phyloP scores from a whole-genome alignment of 768 basidiomycete species.

The Mycena polygramma region DNA sequence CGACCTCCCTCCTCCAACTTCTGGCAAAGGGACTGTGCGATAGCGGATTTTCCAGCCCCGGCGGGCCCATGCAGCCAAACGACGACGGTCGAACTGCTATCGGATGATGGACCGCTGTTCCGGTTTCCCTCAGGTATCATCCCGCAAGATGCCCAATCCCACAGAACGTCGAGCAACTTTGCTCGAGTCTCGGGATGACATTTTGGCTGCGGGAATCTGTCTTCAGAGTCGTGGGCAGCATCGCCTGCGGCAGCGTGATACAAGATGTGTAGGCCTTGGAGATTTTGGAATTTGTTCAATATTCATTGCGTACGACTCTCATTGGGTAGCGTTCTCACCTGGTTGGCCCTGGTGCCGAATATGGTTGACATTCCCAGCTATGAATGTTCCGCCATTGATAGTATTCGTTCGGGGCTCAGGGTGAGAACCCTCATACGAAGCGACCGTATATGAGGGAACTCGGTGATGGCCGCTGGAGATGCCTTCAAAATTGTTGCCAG shows the following conservation, averaged over 20 bases:
- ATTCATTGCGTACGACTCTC: background rate
- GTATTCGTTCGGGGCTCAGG: too few species aligned
- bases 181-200: constrained; percentile 6
- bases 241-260: background rate
- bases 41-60: constrained; percentile 1
- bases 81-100: background rate
- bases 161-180: background rate
- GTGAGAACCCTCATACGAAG: too few species aligned
- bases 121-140: background rate
- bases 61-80: constrained; percentile 3
- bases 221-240: background rate
- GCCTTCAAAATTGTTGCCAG: background rate
- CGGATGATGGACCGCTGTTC: background rate
- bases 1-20: background rate
- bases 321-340: background rate
- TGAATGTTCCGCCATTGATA: background rate
- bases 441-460: too few species aligned
- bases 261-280: background rate
- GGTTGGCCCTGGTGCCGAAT: background rate
- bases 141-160: background rate
- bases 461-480: too few species aligned
- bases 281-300: background rate
- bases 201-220: background rate
- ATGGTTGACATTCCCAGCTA: background rate
- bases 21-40: background rate